Base-by-base conservation (phyloP, 805 yeast genomes). In the baker's yeast (Saccharomyces cerevisiae) region DNA sequence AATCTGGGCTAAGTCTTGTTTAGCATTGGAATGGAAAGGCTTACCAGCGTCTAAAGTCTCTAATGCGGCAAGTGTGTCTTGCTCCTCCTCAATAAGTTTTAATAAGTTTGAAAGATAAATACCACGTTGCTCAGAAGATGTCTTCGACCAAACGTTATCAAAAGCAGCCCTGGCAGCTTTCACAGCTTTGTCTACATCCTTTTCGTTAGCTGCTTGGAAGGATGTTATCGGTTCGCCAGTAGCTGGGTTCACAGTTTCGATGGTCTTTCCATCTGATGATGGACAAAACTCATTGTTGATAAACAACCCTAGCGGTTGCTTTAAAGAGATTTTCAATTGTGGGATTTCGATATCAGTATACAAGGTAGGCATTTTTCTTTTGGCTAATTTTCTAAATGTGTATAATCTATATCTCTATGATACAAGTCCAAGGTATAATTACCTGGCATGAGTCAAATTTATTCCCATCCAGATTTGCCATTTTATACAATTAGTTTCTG, bases 281-380 rank as follows among this genome's bases (percentile, higher is more conserved):
- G 66, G 59, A 36, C 73, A 71, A 67, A 77, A 80, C 64, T 80
- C 79, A 60, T 81, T 81, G 68, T 80, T 75, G 63, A 81, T 80
- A 67, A 80, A 83, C 57, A 83, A 71, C 5, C 88, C 89, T n/a
- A 81, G 56, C 41, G 87, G 88, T 61, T 81, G 85, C 27, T 68
- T 60, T 66, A 72, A 79, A 50, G 73, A 74, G 50, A 66, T 61
- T 51, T 62, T 51, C 41, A 61, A 47, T 47, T 63, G 59, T 22
- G 61, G 59, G 46, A 61, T 57, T 17, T 51, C 28, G 26, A 63
- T 22, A 11, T 36, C 24, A 4, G 43, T 36, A 17, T 36, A 36
- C 22, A 36, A 36, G 4, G 17, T 36, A 10, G 43, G 24, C 43
- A 36, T 36, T 1, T 17, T 36, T 36, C 2, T 36, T 17, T n/a